phyloP scores from a whole-genome alignment of 2,329 filamentous ascomycete species.

The Pyrenophora tritici-repentis region DNA sequence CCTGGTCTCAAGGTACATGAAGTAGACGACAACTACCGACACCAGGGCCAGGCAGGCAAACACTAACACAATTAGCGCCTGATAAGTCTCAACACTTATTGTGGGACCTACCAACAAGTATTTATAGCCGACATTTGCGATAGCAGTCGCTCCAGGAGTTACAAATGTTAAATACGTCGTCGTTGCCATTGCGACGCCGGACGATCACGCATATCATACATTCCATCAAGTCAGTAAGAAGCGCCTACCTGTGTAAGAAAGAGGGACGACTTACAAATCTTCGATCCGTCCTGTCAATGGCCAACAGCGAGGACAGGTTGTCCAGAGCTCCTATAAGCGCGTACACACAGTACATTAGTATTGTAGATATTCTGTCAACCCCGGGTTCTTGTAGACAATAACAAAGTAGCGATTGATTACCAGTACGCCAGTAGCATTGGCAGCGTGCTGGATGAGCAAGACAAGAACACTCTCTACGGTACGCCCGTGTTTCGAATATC shows the following conservation, averaged over 20 bases:
- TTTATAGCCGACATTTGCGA: conserved; percentile 31
- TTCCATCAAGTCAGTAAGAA: conserved; percentile 29
- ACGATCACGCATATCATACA: conserved; percentile 24
- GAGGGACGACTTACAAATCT: conserved; percentile 18
- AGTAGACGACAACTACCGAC: conserved; percentile 52
- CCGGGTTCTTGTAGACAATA: conserved; percentile 31
- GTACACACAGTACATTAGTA: conserved; percentile 35
- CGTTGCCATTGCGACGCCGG: conserved; percentile 21
- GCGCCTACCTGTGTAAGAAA: conserved; percentile 17
- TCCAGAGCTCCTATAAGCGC: conserved; percentile 31
- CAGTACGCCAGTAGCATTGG: conserved; percentile 29
- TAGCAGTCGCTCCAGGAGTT: conserved; percentile 23
- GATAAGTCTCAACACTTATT: conserved; percentile 3
- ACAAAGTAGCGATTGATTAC: conserved; percentile 35
- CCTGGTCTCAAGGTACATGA: conserved; percentile 63
- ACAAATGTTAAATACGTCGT: conserved; percentile 26
- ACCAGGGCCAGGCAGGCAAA: conserved; percentile 45
- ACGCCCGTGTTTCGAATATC: conserved; percentile 25
- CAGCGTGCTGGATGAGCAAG: conserved; percentile 30
- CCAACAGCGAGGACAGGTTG: conserved; percentile 29
- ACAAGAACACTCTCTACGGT: conserved; percentile 29
- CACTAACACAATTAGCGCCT: conserved; percentile 20
- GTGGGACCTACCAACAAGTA: conserved; percentile 26
- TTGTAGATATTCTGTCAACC: conserved; percentile 25
- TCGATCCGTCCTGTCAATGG: not conserved